A percentile compares a stretch with the other conserved stretches of the same genome.
Evolutionary conservation across 2,329 filamentous ascomycete genomes (phyloP).

Genomic region (Neofusicoccum kwambonambiense): DNA sequence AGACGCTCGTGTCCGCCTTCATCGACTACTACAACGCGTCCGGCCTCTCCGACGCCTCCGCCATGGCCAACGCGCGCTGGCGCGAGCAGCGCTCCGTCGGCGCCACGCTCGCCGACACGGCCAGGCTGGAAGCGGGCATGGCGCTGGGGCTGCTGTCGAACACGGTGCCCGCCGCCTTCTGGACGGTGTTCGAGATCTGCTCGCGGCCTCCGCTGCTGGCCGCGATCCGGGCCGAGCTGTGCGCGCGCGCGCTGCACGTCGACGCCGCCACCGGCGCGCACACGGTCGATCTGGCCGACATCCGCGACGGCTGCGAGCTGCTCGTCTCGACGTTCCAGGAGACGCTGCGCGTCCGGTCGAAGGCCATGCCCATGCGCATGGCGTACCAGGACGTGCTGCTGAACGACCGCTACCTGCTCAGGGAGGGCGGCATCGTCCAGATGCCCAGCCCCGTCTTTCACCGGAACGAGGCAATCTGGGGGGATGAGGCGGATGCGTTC

Average conservation of each 20-base stretch:
- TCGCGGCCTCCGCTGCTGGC: slow-evolving; percentile 31
- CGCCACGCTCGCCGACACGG: slow-evolving; percentile 38
- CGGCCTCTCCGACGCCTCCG: slow-evolving; percentile 41
- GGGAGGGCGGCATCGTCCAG: slow-evolving; percentile 36
- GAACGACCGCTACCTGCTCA: slow-evolving; percentile 34
- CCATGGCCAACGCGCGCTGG: slow-evolving; percentile 39
- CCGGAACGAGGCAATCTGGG: slow-evolving; percentile 34
- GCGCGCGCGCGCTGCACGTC: background rate
- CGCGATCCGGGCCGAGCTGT: slow-evolving; percentile 34
- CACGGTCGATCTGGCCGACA: slow-evolving; percentile 31
- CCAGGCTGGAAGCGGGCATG: slow-evolving; percentile 43
- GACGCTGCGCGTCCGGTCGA: slow-evolving; percentile 40
- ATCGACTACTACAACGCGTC: slow-evolving; percentile 40
- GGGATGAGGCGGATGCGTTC: slow-evolving; percentile 30
- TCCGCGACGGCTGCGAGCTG: slow-evolving; percentile 40
- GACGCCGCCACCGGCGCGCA: slow-evolving; percentile 14
- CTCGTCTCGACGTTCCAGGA: slow-evolving; percentile 45
- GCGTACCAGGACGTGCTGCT: slow-evolving; percentile 39
- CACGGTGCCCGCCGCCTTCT: slow-evolving; percentile 42
- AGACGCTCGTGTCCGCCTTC: slow-evolving; percentile 37
- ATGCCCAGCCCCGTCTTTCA: slow-evolving; percentile 37
- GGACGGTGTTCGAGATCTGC: slow-evolving; percentile 41
- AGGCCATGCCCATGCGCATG: slow-evolving; percentile 38
- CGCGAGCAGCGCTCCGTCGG: slow-evolving; percentile 31
- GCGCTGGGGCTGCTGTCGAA: slow-evolving; percentile 44